These are phyloP conservation scores for Globisporangium paddicum DNA, from an alignment of 352 stramenopile genomes.

Conservation along the genomic window DNA sequence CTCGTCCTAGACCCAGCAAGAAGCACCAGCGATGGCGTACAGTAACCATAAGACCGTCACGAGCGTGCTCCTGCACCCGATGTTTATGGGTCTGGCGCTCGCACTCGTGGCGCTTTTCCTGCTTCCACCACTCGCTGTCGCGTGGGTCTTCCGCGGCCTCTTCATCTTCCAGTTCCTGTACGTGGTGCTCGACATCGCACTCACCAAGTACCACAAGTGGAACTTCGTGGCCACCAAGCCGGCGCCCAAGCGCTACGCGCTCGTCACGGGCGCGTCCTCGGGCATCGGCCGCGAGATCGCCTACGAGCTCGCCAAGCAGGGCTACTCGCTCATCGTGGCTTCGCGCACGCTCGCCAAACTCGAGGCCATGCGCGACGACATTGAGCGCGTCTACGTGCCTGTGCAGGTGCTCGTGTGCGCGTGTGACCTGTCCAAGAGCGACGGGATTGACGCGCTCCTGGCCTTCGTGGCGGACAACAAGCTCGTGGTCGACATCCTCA, in stretches of 20 bases:
- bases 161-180: conserved; percentile 48
- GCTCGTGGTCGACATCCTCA: conserved; percentile 73
- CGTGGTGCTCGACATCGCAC: conserved; percentile 38
- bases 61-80: conserved; percentile 33
- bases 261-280: conserved; percentile 71
- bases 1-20: not conserved
- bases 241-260: conserved; percentile 49
- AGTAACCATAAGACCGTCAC: not conserved
- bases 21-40: not conserved
- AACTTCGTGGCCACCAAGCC: conserved; percentile 42
- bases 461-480: conserved; percentile 51
- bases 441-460: conserved; percentile 50
- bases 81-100: not conserved
- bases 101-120: conserved; percentile 31
- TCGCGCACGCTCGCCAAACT: conserved; percentile 55
- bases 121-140: not conserved
- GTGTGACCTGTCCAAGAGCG: conserved; percentile 47
- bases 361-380: conserved; percentile 62
- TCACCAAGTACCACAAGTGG: conserved; percentile 52
- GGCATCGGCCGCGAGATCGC: conserved; percentile 78
- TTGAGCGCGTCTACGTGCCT: conserved; percentile 63
- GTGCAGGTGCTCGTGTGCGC: conserved; percentile 51
- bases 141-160: conserved; percentile 16
- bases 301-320: conserved; percentile 71
- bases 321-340: conserved; percentile 73